Conservation (phyloP, 768 basidiomycete genomes). For the Tricholoma hemisulphureum region DNA sequence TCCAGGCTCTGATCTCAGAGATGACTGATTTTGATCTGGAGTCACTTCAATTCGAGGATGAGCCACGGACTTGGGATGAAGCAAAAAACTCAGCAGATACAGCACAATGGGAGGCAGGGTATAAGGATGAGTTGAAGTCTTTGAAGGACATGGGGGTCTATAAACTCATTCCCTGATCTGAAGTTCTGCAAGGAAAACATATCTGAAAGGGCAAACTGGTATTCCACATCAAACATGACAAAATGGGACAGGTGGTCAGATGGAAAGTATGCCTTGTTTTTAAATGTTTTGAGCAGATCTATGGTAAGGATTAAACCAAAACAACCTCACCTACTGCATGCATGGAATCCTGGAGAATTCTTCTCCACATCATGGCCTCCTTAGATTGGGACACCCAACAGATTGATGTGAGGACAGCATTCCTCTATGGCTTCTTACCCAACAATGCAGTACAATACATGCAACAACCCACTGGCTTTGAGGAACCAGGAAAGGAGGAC, state of each 20-base stretch:
- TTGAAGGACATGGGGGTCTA: constrained; percentile 29
- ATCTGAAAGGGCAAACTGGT: constrained; percentile 18
- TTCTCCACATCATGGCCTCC: no score
- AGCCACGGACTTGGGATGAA: constrained; percentile 17
- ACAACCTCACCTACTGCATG: no score
- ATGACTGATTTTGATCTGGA: constrained; percentile 6
- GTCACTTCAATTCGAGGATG: constrained; percentile 3
- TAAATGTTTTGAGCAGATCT: constrained; percentile 40
- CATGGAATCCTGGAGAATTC: no score
- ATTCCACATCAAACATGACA: constrained; percentile 29
- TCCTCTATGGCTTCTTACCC: no score
- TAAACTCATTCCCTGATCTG: constrained; percentile 17
- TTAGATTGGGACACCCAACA: no score
- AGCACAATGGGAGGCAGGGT: constrained; percentile 15
- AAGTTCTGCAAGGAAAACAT: constrained; percentile 22
- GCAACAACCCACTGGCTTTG: no score
- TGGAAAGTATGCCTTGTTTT: constrained; percentile 37
- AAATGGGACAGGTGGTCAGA: constrained; percentile 22
- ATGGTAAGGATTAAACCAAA: no score
- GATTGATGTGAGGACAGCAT: no score
- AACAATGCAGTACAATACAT: no score
- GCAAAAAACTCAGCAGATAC: constrained; percentile 23
- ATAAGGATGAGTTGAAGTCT: constrained; percentile 24
- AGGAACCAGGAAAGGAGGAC: no score
- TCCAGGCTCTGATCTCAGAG: background rate